Base-by-base conservation (phyloP, 169 alveolate genomes). In the Fabrea salina region DNA sequence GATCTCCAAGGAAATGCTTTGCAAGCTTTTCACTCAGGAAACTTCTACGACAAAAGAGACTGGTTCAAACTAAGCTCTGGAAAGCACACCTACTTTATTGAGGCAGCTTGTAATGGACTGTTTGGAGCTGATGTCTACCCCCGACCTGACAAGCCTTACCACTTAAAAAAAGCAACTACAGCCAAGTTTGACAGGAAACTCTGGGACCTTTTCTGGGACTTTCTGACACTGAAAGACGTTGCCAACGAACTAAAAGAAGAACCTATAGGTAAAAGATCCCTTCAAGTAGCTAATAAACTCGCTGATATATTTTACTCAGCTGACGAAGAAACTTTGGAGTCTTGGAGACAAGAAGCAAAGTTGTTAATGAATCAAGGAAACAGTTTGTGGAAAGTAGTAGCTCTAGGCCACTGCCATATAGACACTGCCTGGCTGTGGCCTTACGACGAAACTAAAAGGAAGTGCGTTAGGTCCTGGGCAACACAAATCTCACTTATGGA, bases 391-490 rank as follows among this genome's bases (percentile, higher is more conserved):
- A 43, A 51, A 16, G 53, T 76, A 19, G 44, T 58, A 66, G 84
- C 83, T 32, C 77, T 82, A 19, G 88, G 88, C 1, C 88, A 82
- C 44, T 82, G 88, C 47, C 88, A 82, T 50, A 82, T 82, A 4
- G 88, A 82, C 32, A 82, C 88, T 11, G 88, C 88, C n/a, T 82
- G 88, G 88, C 68, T 82, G 16, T 82, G 88, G 88, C 79, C 84
- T 27, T 82, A 75, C 56, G 50, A 70, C 39, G 84, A 82, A 39
- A 82, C 88, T 4, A 82, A 77, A 57, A 74, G 88, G 40, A 82
- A 82, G 47, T 37, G 61, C 2, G 84, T 79, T 30, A 59, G 88
- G 27, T 53, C 79, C 30, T 82, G 88, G 88, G n/a, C 83, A n/a
- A 75, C 84, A 16, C 44, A 82, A 51, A 27, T 82, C 37, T 74